Evolutionary conservation across 345 rosid genomes (phyloP).

Genomic region (Combretum micranthum): DNA sequence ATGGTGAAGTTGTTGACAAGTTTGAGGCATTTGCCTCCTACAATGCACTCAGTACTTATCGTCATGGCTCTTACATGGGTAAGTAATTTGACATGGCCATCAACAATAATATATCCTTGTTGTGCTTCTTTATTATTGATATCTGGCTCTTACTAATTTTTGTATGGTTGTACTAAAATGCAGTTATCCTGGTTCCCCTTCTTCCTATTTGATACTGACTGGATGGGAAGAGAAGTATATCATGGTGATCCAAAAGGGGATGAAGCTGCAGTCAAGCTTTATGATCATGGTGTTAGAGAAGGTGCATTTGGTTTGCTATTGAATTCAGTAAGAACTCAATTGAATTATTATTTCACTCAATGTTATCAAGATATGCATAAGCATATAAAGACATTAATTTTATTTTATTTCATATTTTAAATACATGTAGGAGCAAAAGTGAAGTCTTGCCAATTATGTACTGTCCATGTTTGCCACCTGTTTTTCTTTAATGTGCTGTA

Average conservation of each 20-base stretch:
- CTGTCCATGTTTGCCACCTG: not conserved
- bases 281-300: conserved; percentile 87
- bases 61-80: conserved; percentile 99
- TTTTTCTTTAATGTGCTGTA: conserved; percentile 1
- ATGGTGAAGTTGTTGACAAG: conserved; percentile 87
- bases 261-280: conserved; percentile 43
- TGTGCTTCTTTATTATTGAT: not conserved
- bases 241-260: conserved; percentile 82
- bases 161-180: conserved; percentile 21
- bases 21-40: conserved; percentile 88
- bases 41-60: conserved; percentile 83
- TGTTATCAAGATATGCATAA: not conserved
- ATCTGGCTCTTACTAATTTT: not conserved
- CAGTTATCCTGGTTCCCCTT: conserved; percentile 99
- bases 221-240: conserved; percentile 99
- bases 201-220: conserved; percentile 95
- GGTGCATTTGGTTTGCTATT: conserved; percentile 99
- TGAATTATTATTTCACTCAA: conserved; percentile 20
- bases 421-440: too few relatives aligned
- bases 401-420: too few relatives aligned
- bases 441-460: too few relatives aligned
- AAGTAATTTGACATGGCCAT: conserved; percentile 15
- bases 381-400: too few relatives aligned
- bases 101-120: not conserved
- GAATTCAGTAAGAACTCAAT: conserved; percentile 86